Evolutionary conservation across 78 protist genomes (phyloP).

Genomic region (Dictyostelium purpureum): DNA sequence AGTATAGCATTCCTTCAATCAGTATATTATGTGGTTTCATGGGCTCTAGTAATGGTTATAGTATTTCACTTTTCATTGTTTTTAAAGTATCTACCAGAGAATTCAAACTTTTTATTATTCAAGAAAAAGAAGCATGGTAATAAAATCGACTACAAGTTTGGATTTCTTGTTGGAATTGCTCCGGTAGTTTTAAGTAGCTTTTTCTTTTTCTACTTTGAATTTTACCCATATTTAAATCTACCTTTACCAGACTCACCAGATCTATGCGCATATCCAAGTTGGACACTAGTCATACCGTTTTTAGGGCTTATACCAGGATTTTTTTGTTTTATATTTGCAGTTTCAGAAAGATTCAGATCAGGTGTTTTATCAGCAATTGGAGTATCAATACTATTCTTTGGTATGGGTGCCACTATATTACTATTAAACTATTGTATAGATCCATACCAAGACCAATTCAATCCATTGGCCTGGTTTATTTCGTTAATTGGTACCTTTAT

Average conservation of each 20-base stretch:
- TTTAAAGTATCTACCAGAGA: conserved; percentile 45
- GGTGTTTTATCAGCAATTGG: conserved; percentile 58
- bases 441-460: conserved; percentile 4
- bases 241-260: background rate
- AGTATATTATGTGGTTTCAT: background rate
- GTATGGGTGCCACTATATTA: conserved; percentile 3
- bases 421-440: conserved; percentile 56
- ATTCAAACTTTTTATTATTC: background rate
- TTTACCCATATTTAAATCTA: conserved; percentile 5
- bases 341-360: conserved; percentile 32
- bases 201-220: conserved; percentile 27
- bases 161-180: background rate
- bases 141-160: background rate
- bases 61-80: conserved; percentile 28
- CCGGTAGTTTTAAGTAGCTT: conserved; percentile 5
- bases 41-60: conserved; percentile 23
- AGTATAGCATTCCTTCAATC: conserved; percentile 41
- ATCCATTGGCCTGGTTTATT: conserved; percentile 24
- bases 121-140: conserved; percentile 20
- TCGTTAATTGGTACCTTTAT: conserved; percentile 43
- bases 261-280: conserved; percentile 9
- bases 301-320: conserved; percentile 8
- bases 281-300: conserved; percentile 39
- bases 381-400: conserved; percentile 1
- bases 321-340: background rate